Evolutionary conservation across 352 stramenopile genomes (phyloP).

Genomic region (Plasmopara viticola): DNA sequence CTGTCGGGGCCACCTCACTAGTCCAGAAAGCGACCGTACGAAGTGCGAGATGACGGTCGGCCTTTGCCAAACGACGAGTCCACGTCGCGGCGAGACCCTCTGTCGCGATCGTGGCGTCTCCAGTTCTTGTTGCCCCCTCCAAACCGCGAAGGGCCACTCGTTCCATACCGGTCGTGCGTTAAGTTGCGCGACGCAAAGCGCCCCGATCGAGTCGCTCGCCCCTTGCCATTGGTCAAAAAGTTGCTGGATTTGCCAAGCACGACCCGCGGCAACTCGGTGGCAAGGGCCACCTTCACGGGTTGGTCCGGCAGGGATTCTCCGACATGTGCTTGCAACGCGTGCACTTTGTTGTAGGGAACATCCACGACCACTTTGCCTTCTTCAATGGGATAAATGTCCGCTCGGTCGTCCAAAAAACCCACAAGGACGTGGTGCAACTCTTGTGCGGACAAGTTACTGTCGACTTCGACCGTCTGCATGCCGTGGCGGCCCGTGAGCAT

Average conservation of each 20-base stretch:
- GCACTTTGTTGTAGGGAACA: conserved; percentile 43
- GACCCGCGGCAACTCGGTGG: conserved; percentile 51
- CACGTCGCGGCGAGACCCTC: conserved; percentile 23
- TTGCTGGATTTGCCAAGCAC: conserved; percentile 28
- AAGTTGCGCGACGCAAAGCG: conserved; percentile 26
- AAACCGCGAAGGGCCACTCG: conserved; percentile 21
- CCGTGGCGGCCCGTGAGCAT: conserved; percentile 68
- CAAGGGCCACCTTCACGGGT: conserved; percentile 35
- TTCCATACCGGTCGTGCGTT: conserved; percentile 25
- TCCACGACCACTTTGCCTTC: conserved; percentile 64
- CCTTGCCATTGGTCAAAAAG: conserved; percentile 24
- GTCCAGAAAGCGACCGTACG: conserved; percentile 28
- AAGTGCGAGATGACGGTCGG: conserved; percentile 20
- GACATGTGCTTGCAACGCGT: conserved; percentile 41
- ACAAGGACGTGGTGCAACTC: conserved; percentile 41
- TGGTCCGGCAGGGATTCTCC: conserved; percentile 17
- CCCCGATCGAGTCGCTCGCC: conserved; percentile 17
- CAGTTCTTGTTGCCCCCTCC: conserved; percentile 20
- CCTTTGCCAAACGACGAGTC: conserved; percentile 54
- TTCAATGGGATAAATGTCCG: conserved; percentile 53
- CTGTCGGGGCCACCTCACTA: conserved; percentile 2
- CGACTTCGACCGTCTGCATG: conserved; percentile 64
- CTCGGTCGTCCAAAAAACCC: conserved; percentile 35
- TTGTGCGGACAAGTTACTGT: conserved; percentile 36
- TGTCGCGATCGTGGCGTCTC: conserved; percentile 21